A percentile compares a stretch with the other conserved stretches of the same genome.
phyloP scores from a whole-genome alignment of 2,329 filamentous ascomycete genomes.

The Penicillium sp. region DNA sequence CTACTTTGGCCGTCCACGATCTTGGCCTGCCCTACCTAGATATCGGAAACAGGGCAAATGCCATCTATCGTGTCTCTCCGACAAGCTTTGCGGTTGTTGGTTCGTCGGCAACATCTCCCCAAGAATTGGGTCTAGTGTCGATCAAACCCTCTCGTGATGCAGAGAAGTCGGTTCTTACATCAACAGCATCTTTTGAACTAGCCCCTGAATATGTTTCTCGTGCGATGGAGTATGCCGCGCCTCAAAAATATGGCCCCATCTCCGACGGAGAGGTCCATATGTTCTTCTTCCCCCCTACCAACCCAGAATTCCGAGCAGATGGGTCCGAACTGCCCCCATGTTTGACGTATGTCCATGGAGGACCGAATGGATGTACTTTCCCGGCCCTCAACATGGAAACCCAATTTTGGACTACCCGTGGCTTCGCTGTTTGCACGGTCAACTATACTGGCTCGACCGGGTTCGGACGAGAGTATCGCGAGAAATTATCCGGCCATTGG shows the following conservation, averaged over 20 bases:
- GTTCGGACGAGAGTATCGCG: slow-evolving; percentile 56
- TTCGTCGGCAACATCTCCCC: slow-evolving; percentile 22
- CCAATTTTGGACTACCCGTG: slow-evolving; percentile 60
- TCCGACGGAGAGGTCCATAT: slow-evolving; percentile 42
- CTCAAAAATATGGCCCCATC: slow-evolving; percentile 33
- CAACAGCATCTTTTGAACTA: slow-evolving; percentile 21
- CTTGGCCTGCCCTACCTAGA: slow-evolving; percentile 26
- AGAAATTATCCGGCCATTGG: slow-evolving; percentile 55
- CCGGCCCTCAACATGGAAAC: slow-evolving; percentile 50
- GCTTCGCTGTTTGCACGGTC: slow-evolving; percentile 56
- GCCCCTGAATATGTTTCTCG: slow-evolving; percentile 23
- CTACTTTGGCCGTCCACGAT: slow-evolving; percentile 13
- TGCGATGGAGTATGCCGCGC: slow-evolving; percentile 44
- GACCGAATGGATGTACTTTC: slow-evolving; percentile 52
- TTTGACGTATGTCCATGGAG: slow-evolving; percentile 57
- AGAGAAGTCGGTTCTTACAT: slow-evolving; percentile 17
- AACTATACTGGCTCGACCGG: slow-evolving; percentile 60
- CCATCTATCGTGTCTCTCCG: slow-evolving; percentile 19
- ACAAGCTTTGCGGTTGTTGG: slow-evolving; percentile 26
- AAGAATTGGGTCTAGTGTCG: slow-evolving; percentile 24
- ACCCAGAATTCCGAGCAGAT: slow-evolving; percentile 48
- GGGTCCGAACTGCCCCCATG: slow-evolving; percentile 51
- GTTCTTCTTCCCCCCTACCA: slow-evolving; percentile 56
- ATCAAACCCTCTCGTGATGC: slow-evolving; percentile 12
- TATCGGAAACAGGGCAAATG: slow-evolving; percentile 13